Conservation (phyloP, 2,329 filamentous ascomycete species). For the Xylariaceae sp. region DNA sequence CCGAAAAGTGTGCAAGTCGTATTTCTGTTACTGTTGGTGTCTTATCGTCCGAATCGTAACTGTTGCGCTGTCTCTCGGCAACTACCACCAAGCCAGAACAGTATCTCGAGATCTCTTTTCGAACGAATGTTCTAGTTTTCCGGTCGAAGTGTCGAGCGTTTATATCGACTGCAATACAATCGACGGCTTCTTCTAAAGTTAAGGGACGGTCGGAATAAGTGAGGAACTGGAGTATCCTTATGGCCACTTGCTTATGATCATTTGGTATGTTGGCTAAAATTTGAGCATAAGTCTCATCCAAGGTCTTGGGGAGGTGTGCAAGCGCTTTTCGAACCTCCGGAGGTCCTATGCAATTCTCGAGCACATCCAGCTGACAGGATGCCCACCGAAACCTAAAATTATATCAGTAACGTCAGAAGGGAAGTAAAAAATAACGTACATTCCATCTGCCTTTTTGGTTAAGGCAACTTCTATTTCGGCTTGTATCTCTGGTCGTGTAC, state of each 20-base stretch:
- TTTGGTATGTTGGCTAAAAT: slow-evolving; percentile 11
- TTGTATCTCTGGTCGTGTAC: slow-evolving; percentile 16
- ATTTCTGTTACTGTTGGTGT: slow-evolving; percentile 5
- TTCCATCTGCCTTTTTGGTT: slow-evolving; percentile 26
- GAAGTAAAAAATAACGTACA: slow-evolving; percentile 20
- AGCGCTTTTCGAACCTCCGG: slow-evolving; percentile 2
- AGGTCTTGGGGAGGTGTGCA: slow-evolving; percentile 11
- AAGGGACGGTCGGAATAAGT: slow-evolving; percentile 8
- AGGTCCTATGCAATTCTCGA: background rate
- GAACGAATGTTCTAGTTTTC: slow-evolving; percentile 21
- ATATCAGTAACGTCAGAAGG: slow-evolving; percentile 2
- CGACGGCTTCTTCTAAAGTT: slow-evolving; percentile 7
- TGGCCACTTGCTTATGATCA: slow-evolving; percentile 1
- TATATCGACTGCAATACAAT: slow-evolving; percentile 6
- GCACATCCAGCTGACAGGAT: slow-evolving; percentile 9
- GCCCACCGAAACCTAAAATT: slow-evolving; percentile 12
- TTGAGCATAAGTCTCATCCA: slow-evolving; percentile 18
- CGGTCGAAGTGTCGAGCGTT: background rate
- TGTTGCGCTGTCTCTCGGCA: background rate
- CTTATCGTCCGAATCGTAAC: background rate
- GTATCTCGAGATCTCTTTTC: slow-evolving; percentile 21
- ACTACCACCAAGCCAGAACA: slow-evolving; percentile 26
- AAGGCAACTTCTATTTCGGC: slow-evolving; percentile 21
- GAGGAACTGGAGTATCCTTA: slow-evolving; percentile 15
- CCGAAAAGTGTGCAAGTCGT: slow-evolving; percentile 30